Percentiles rank a stretch among this genome's conserved stretches.
phyloP scores from a whole-genome alignment of 768 basidiomycete genomes.

The Thelephora aurantiotincta region DNA sequence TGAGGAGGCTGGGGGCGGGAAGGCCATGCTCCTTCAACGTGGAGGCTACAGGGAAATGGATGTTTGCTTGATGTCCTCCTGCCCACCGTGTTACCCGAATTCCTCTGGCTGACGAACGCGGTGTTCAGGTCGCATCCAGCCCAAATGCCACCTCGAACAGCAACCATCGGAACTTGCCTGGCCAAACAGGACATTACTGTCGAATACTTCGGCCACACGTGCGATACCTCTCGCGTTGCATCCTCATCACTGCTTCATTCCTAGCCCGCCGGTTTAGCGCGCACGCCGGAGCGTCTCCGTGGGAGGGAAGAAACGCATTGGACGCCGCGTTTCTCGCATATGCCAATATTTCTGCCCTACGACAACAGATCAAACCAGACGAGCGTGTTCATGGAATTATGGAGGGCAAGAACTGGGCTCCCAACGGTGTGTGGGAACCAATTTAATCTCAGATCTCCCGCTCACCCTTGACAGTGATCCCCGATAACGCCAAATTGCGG shows the following conservation, averaged over 20 bases:
- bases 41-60: slow-evolving; percentile 78
- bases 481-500: slow-evolving; percentile 64
- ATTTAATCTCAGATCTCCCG: not conserved
- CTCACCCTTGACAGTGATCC: slow-evolving; percentile 44
- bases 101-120: not conserved
- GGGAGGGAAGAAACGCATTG: slow-evolving; percentile 79
- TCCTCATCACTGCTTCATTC: not conserved
- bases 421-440: slow-evolving; percentile 39
- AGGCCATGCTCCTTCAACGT: slow-evolving; percentile 54
- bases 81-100: not conserved
- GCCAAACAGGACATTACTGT: slow-evolving; percentile 54
- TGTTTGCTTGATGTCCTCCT: slow-evolving; percentile 56
- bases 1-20: slow-evolving; percentile 71
- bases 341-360: slow-evolving; percentile 58
- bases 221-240: not conserved
- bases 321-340: slow-evolving; percentile 85
- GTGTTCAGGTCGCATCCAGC: slow-evolving; percentile 59
- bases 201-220: slow-evolving; percentile 69
- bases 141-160: slow-evolving; percentile 36
- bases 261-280: slow-evolving; percentile 29
- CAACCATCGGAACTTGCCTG: slow-evolving; percentile 36
- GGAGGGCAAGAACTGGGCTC: slow-evolving; percentile 48
- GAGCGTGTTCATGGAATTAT: slow-evolving; percentile 71
- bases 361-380: slow-evolving; percentile 80
- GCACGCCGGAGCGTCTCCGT: slow-evolving; percentile 70